Evolutionary conservation across 1,284 basidiomycete species (phyloP).

Genomic region (Pseudozyma hubeiensis): DNA sequence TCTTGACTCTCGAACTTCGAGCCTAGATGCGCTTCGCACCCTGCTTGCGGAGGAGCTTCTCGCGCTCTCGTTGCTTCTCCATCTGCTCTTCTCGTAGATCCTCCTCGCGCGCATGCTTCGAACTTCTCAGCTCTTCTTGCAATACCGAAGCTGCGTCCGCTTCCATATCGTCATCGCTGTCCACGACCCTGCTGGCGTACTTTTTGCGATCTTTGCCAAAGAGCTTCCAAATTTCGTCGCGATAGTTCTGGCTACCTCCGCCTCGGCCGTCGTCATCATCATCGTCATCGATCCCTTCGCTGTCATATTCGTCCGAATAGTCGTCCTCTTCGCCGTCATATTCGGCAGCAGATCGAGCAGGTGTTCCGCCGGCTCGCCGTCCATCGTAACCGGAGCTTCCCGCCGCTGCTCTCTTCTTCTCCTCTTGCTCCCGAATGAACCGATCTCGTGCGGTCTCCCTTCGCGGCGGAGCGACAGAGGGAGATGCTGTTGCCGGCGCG

Average conservation of each 20-base stretch:
- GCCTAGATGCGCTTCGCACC: constrained; percentile 10
- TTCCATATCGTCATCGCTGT: constrained; percentile 67
- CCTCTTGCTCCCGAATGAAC: constrained; percentile 59
- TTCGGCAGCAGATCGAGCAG: constrained; percentile 18
- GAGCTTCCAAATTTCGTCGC: constrained; percentile 63
- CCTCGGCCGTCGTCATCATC: constrained; percentile 30
- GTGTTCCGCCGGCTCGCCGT: constrained; percentile 1
- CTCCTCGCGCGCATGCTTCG: constrained; percentile 54
- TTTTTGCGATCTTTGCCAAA: constrained; percentile 60
- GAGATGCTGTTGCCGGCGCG: constrained; percentile 10
- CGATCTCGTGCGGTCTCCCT: constrained; percentile 57
- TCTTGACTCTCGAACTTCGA: too few relatives aligned
- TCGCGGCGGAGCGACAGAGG: constrained; percentile 20
- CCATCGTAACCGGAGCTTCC: background rate
- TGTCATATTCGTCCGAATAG: constrained; percentile 39
- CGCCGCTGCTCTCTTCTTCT: constrained; percentile 41
- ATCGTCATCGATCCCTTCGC: constrained; percentile 36
- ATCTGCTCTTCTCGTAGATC: constrained; percentile 57
- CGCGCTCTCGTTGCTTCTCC: constrained; percentile 47
- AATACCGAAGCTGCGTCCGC: constrained; percentile 59
- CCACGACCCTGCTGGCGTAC: constrained; percentile 54
- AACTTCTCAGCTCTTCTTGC: constrained; percentile 59
- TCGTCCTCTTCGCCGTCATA: constrained; percentile 43
- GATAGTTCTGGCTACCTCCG: constrained; percentile 21
- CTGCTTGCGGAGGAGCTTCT: constrained; percentile 51